Percentiles rank a stretch among this genome's conserved stretches.
These are phyloP conservation scores for Penicillium hordei DNA, from an alignment of 2,329 filamentous ascomycete species.

Conservation along the genomic window DNA sequence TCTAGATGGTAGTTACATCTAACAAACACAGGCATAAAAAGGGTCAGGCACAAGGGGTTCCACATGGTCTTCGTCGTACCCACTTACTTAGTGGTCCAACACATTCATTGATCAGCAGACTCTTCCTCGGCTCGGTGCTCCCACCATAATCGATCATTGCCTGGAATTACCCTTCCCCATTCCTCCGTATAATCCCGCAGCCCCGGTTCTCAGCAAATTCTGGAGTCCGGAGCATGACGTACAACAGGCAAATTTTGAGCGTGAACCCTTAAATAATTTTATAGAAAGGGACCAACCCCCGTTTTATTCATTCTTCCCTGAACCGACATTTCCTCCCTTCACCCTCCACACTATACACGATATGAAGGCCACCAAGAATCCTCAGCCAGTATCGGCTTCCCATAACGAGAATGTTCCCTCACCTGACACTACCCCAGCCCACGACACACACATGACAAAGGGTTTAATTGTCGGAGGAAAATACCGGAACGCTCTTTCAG, in stretches of 20 bases:
- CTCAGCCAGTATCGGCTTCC: slow-evolving; percentile 25
- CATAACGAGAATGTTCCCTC: slow-evolving; percentile 25
- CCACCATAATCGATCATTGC: slow-evolving; percentile 5
- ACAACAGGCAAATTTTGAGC: background rate
- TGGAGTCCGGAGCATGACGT: slow-evolving; percentile 23
- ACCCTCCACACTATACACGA: background rate
- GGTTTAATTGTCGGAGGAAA: slow-evolving; percentile 32
- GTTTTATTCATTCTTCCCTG: background rate
- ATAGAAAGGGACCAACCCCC: background rate
- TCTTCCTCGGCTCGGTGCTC: slow-evolving; percentile 3
- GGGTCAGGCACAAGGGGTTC: background rate
- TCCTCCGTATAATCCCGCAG: slow-evolving; percentile 15
- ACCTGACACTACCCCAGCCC: background rate
- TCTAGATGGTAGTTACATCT: background rate
- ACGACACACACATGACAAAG: slow-evolving; percentile 1
- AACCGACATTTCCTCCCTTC: background rate
- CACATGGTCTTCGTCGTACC: background rate
- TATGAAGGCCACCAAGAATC: slow-evolving; percentile 27
- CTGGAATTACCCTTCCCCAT: slow-evolving; percentile 12
- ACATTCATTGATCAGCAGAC: slow-evolving; percentile 1
- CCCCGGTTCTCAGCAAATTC: slow-evolving; percentile 19
- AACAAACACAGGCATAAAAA: background rate
- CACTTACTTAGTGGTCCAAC: background rate
- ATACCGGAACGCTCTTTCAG: slow-evolving; percentile 23
- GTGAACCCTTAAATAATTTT: background rate